Evolutionary conservation across 164 flowering plant species (phyloP).

Genomic region (Protea cynaroides): DNA sequence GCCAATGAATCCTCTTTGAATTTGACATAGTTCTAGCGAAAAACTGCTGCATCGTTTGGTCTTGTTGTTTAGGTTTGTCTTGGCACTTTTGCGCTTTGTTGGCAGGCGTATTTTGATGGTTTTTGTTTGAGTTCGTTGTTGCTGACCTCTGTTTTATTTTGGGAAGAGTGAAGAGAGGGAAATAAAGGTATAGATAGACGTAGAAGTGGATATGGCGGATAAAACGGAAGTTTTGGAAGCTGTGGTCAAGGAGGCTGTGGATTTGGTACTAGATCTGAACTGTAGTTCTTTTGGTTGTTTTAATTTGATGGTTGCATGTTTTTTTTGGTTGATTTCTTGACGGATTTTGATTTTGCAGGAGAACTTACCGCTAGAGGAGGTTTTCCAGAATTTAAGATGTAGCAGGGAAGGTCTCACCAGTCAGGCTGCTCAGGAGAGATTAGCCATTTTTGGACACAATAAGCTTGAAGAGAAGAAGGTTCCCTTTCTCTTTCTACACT

Average conservation of each 20-base stretch:
- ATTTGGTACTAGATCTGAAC: slow-evolving; percentile 63
- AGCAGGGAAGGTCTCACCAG: slow-evolving; percentile 54
- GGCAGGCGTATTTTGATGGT: no score
- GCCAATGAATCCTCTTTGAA: not conserved
- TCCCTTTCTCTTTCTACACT: not conserved
- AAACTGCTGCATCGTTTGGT: not conserved
- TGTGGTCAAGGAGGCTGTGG: slow-evolving; percentile 72
- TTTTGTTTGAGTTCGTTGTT: not conserved
- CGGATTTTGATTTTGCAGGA: slow-evolving; percentile 42
- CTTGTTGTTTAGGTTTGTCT: not conserved
- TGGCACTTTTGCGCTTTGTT: not conserved
- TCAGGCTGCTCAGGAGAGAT: slow-evolving; percentile 53
- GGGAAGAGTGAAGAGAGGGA: not conserved
- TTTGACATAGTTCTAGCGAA: no score
- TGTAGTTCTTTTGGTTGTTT: not conserved
- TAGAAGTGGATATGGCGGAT: slow-evolving; percentile 40
- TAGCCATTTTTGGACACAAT: slow-evolving; percentile 63
- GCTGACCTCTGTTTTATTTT: not conserved
- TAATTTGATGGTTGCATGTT: slow-evolving; percentile 1
- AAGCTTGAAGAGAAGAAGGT: slow-evolving; percentile 85
- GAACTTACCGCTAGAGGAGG: slow-evolving; percentile 74
- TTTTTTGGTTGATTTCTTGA: slow-evolving; percentile 7
- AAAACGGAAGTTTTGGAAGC: slow-evolving; percentile 61
- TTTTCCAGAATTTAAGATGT: slow-evolving; percentile 73
- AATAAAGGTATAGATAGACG: no score